A percentile compares a stretch with the other conserved stretches of the same genome.
Conservation (phyloP, 2,329 filamentous ascomycete species). For the Lomentospora prolificans region DNA sequence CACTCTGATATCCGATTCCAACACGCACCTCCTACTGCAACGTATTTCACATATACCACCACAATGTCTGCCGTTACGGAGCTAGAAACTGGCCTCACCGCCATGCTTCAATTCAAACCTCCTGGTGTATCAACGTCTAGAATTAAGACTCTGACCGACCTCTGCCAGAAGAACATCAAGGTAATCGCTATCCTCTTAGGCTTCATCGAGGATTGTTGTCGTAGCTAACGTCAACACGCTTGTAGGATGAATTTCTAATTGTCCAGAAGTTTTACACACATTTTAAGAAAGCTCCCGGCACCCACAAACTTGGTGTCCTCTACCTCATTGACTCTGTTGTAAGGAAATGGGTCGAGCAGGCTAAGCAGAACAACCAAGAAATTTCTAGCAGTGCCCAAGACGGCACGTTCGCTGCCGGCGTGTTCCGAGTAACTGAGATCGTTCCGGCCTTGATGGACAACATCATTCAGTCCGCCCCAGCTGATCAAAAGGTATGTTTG, state of each 20-base stretch:
- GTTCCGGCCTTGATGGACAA: constrained; percentile 93
- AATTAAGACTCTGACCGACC: constrained; percentile 74
- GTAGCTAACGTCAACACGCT: constrained; percentile 1
- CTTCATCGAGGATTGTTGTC: not conserved
- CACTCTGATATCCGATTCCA: not conserved
- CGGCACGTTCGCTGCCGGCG: constrained; percentile 89
- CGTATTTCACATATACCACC: not conserved
- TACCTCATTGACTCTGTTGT: constrained; percentile 99
- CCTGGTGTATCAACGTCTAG: constrained; percentile 91
- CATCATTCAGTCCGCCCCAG: constrained; percentile 76
- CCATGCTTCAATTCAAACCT: constrained; percentile 82
- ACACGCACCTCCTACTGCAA: not conserved
- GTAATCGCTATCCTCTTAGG: constrained; percentile 37
- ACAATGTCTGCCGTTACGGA: constrained; percentile 64
- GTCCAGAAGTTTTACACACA: constrained; percentile 96
- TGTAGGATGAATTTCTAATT: constrained; percentile 83
- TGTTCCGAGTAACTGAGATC: constrained; percentile 92
- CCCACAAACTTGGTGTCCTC: constrained; percentile 96
- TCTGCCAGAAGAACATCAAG: constrained; percentile 86
- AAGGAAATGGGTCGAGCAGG: constrained; percentile 95
- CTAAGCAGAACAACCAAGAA: constrained; percentile 74
- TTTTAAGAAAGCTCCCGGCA: constrained; percentile 87
- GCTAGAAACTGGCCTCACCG: constrained; percentile 80
- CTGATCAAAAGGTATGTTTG: constrained; percentile 92
- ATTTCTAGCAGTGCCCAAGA: constrained; percentile 73